Conservation (phyloP, 768 basidiomycete species). For the Tulasnella sp. region DNA sequence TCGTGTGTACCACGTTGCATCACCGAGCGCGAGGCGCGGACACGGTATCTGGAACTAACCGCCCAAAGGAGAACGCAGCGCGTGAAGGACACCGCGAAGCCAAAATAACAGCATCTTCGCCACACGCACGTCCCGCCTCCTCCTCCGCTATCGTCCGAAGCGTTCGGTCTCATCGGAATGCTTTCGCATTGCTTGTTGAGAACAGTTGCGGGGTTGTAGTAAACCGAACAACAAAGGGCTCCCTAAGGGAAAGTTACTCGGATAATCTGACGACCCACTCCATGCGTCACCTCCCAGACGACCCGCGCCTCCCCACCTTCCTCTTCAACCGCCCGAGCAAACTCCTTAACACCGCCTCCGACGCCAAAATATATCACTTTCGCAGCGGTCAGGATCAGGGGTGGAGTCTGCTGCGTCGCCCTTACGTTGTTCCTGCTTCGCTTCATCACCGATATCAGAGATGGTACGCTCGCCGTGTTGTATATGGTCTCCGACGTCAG, state of each 20-base stretch:
- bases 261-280: conserved; percentile 32
- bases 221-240: neutral
- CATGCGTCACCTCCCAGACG: conserved; percentile 58
- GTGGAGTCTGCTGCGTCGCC: neutral
- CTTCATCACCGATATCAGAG: conserved; percentile 53
- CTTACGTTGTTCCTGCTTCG: neutral
- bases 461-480: conserved; percentile 60
- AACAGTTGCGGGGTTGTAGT: neutral
- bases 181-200: neutral
- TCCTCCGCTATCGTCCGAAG: neutral
- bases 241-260: conserved; percentile 21
- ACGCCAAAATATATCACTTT: conserved; percentile 96
- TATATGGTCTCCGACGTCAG: conserved; percentile 96
- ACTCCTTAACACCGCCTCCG: conserved; percentile 82
- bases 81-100: neutral
- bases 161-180: neutral
- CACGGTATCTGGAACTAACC: neutral
- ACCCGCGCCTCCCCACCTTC: conserved; percentile 54
- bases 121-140: neutral
- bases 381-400: conserved; percentile 76
- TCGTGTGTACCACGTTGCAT: conserved; percentile 14
- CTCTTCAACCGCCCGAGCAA: conserved; percentile 59
- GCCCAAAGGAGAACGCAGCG: neutral
- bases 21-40: neutral
- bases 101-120: conserved; percentile 14